phyloP scores from a whole-genome alignment of 768 basidiomycete species.

The Tulasnella sp. region DNA sequence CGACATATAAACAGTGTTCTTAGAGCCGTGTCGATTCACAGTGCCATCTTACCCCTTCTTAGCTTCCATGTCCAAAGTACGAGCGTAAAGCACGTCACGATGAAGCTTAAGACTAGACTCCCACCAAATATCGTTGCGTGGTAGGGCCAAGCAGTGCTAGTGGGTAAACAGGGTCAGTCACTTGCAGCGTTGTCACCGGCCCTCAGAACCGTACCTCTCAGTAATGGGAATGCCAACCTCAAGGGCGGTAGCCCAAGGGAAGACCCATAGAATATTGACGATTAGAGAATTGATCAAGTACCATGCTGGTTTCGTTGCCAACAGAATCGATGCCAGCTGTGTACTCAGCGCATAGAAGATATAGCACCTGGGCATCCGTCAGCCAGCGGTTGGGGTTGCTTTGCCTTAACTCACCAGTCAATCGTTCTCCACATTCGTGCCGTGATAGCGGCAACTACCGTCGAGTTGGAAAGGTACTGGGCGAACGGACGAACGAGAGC shows the following conservation, averaged over 20 bases:
- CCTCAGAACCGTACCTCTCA: background rate
- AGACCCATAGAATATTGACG: slow-evolving; percentile 19
- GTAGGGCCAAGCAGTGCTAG: slow-evolving; percentile 19
- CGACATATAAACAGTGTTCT: too few species aligned
- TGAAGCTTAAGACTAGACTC: slow-evolving; percentile 17
- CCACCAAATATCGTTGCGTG: slow-evolving; percentile 21
- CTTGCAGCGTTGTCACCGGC: too few species aligned
- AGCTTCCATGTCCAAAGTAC: slow-evolving; percentile 1
- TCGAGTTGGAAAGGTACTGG: slow-evolving; percentile 16
- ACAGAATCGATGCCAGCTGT: slow-evolving; percentile 20
- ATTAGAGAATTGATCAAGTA: slow-evolving; percentile 20
- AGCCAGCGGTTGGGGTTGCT: background rate
- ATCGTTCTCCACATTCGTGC: slow-evolving; percentile 17
- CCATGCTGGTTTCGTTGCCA: slow-evolving; percentile 20
- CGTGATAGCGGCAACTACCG: slow-evolving; percentile 18
- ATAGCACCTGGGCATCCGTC: slow-evolving; percentile 17
- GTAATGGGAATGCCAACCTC: background rate
- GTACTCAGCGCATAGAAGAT: slow-evolving; percentile 21
- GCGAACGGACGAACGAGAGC: slow-evolving; percentile 17
- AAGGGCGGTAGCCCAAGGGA: slow-evolving; percentile 21
- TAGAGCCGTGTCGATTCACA: background rate
- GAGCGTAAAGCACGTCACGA: background rate
- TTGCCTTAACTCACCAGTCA: slow-evolving; percentile 16
- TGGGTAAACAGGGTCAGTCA: background rate
- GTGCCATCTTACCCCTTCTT: background rate